Evolutionary conservation across 1,284 basidiomycete genomes (phyloP), one percentile per base, ranked within the genome.

Genomic region (Rhizoctonia solani): DNA sequence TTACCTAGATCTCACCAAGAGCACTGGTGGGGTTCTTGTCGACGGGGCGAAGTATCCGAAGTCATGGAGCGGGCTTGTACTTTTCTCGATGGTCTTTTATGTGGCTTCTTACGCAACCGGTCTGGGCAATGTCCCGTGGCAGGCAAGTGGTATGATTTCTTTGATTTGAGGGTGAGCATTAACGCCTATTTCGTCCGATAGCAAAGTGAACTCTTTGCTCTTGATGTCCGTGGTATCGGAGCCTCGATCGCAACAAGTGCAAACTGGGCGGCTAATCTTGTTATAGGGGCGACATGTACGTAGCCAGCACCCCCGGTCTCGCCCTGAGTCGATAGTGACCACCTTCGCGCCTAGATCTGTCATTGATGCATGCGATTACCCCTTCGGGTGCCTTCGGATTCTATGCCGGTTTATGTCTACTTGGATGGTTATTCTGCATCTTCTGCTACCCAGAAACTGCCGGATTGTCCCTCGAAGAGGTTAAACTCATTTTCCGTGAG

Each of bases 31-130:
- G n/a, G 74, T 83, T 23, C 82, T 93, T 27, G 79, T 88, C 34
- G 81, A 86, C 46, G 88, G 87, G 2, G 80, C 82, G 23, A 73
- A 82, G 5, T 92, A 93, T 74, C 82, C 89, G 1, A 80, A 78
- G 14, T 76, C 81, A 4, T 90, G 86, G 83, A 86, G 89, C 1
- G 81, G 83, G 0, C 78, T 89, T 66, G 87, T 93, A n/a, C 77
- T 93, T 19, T 72, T 87, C 19, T 85, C 87, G 25, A 93, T 93
- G 89, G 86, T 93, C 70, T 74, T 90, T 71, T 94, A 88, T 77
- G 90, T 93, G 29, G 89, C 88, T 1, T 89, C 87, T 4, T 94
- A 93, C 74, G 92, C 90, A 0, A 89, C 85, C 0, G 89, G 89
- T 0, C 76, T 90, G 6, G 85, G 85, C 6, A 93, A 92, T 73